These are phyloP conservation scores for Quercus robur DNA, from an alignment of 306 rosid genomes.

Conservation along the genomic window DNA sequence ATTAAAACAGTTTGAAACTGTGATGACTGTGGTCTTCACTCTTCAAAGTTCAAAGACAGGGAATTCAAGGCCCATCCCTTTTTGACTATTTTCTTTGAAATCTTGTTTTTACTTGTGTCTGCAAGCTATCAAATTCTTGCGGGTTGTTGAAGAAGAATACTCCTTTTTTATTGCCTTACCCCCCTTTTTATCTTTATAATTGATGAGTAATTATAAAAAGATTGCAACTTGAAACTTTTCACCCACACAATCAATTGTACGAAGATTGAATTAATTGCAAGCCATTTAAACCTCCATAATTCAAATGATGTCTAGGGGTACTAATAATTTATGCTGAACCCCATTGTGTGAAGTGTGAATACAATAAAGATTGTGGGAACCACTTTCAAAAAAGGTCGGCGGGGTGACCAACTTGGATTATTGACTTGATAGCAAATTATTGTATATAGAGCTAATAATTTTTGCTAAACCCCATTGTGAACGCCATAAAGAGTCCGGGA, in stretches of 20 bases:
- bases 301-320: too few relatives aligned
- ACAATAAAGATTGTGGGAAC: not conserved
- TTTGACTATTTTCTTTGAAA: not conserved
- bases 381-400: not conserved
- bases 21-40: not conserved
- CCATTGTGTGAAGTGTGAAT: not conserved
- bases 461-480: not conserved
- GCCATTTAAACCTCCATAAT: not conserved
- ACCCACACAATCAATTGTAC: not conserved
- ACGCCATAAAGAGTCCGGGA: not conserved
- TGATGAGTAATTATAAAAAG: not conserved
- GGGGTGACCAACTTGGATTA: too few relatives aligned
- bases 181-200: not conserved
- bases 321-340: not conserved
- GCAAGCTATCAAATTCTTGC: too few relatives aligned
- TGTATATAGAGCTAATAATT: not conserved
- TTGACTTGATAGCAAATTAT: too few relatives aligned
- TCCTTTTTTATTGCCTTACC: too few relatives aligned
- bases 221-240: not conserved
- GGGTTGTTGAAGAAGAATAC: too few relatives aligned
- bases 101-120: too few relatives aligned
- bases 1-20: not conserved
- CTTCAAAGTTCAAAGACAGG: too few relatives aligned
- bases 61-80: not conserved
- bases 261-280: not conserved